These are phyloP conservation scores for Novymonas esmeraldas DNA, from an alignment of 208 protist species.

Conservation along the genomic window DNA sequence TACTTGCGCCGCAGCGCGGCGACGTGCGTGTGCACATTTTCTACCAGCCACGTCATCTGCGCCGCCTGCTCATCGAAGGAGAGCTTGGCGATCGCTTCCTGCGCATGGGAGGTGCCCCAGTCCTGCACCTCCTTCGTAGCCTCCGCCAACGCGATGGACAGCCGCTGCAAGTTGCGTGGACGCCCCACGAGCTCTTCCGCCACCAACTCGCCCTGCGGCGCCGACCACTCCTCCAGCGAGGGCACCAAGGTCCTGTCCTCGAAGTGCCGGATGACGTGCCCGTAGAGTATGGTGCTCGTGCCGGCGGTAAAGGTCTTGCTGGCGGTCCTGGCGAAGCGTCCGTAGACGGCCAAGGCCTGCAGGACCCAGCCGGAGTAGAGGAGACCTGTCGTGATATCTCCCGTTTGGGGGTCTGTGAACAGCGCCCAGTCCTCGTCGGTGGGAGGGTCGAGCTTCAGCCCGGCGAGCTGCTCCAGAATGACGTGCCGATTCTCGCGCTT, in stretches of 20 bases:
- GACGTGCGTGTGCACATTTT: conserved; percentile 19
- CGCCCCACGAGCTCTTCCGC: conserved; percentile 25
- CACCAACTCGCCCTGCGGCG: conserved; percentile 35
- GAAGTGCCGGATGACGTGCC: conserved; percentile 19
- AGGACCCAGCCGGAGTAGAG: conserved; percentile 46
- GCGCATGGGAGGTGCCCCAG: conserved; percentile 24
- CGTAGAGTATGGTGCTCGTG: background rate
- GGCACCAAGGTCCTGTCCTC: conserved; percentile 39
- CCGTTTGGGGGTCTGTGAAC: conserved; percentile 62
- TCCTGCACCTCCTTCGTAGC: conserved; percentile 11
- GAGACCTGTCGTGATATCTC: conserved; percentile 67
- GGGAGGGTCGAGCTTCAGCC: conserved; percentile 36
- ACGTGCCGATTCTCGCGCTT: conserved; percentile 43
- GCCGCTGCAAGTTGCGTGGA: background rate
- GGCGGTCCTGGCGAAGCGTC: background rate
- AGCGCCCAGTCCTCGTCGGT: conserved; percentile 48
- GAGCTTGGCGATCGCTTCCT: conserved; percentile 36
- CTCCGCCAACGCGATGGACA: conserved; percentile 9
- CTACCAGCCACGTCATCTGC: conserved; percentile 27
- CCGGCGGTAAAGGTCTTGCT: background rate
- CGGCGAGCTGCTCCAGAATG: conserved; percentile 49
- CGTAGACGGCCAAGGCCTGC: conserved; percentile 8
- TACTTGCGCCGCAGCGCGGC: conserved; percentile 41
- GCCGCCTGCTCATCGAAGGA: conserved; percentile 39
- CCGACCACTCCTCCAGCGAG: conserved; percentile 47